Evolutionary conservation across 805 yeast genomes (phyloP).

Genomic region (Kregervanrija fluxuum): DNA sequence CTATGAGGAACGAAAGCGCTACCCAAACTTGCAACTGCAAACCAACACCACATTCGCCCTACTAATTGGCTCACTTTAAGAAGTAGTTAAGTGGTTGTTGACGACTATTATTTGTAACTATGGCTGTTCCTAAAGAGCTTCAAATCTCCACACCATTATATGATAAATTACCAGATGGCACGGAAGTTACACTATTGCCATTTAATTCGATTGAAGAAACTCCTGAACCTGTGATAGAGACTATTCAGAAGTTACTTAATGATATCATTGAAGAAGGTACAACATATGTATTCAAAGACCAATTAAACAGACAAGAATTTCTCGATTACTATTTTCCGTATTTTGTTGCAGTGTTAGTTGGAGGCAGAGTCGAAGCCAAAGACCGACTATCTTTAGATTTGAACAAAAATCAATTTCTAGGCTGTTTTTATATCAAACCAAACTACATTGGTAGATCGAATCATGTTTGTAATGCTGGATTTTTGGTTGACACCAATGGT

Average conservation of each 20-base stretch:
- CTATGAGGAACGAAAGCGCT: background rate
- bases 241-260: conserved; percentile 48
- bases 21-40: too few relatives aligned
- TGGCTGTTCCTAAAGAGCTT: conserved; percentile 7
- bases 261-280: conserved; percentile 61
- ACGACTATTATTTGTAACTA: background rate
- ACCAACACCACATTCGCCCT: too few relatives aligned
- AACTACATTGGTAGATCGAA: conserved; percentile 81
- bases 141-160: conserved; percentile 8
- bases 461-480: conserved; percentile 85
- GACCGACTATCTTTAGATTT: conserved; percentile 12
- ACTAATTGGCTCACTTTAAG: background rate
- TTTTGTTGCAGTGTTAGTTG: conserved; percentile 57
- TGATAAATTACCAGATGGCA: conserved; percentile 20
- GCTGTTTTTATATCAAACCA: conserved; percentile 78
- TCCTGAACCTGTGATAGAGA: conserved; percentile 43
- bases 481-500: conserved; percentile 50
- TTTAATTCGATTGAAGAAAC: conserved; percentile 40
- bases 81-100: background rate
- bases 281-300: conserved; percentile 60
- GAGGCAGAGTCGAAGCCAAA: conserved; percentile 27
- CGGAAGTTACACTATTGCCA: conserved; percentile 49
- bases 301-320: conserved; percentile 42
- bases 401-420: conserved; percentile 43
- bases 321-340: conserved; percentile 58